Percentiles rank a stretch among this genome's conserved stretches.
Conservation (phyloP, 2,329 filamentous ascomycete genomes). For the Epichloe festucae region DNA sequence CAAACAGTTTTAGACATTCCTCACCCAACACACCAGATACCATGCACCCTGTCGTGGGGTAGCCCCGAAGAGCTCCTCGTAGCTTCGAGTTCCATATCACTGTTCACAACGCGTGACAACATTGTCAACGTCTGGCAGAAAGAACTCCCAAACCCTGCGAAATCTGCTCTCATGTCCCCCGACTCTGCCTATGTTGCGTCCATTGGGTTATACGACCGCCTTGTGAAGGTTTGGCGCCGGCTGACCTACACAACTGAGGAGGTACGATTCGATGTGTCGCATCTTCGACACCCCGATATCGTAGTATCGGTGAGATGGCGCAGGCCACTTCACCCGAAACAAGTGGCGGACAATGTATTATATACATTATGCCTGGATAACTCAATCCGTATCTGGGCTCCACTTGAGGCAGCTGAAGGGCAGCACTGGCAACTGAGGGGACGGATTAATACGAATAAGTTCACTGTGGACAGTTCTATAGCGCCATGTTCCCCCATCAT, state of each 20-base stretch:
- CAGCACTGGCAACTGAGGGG: conserved; percentile 70
- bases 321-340: conserved; percentile 60
- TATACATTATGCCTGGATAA: conserved; percentile 82
- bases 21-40: conserved; percentile 19
- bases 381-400: conserved; percentile 70
- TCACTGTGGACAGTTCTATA: conserved; percentile 40
- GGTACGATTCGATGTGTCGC: conserved; percentile 78
- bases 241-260: conserved; percentile 73
- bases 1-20: conserved; percentile 46
- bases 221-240: conserved; percentile 89
- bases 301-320: conserved; percentile 86
- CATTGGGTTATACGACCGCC: conserved; percentile 60
- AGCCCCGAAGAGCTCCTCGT: conserved; percentile 72
- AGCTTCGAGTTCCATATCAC: conserved; percentile 53
- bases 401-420: conserved; percentile 56
- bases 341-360: conserved; percentile 72
- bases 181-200: conserved; percentile 82
- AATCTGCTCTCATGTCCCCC: conserved; percentile 67
- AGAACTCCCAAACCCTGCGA: conserved; percentile 56
- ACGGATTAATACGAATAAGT: conserved; percentile 60
- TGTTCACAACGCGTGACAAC: conserved; percentile 45
- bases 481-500: conserved; percentile 26
- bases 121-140: conserved; percentile 59
- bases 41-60: conserved; percentile 66
- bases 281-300: conserved; percentile 69